phyloP scores from a whole-genome alignment of 129 eudicot genomes.

The Lactuca saligna region DNA sequence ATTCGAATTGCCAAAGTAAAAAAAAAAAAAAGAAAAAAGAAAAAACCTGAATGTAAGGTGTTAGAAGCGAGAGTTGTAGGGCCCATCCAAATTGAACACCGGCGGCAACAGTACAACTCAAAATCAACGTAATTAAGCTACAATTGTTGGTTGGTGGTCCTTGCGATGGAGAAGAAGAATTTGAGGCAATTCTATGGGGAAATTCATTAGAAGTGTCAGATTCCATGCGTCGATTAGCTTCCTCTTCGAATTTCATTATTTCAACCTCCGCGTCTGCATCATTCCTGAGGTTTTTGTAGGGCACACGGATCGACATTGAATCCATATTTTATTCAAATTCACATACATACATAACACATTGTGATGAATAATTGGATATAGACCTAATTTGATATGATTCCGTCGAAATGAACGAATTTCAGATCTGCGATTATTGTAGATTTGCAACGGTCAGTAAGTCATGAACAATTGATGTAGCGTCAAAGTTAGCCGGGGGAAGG shows the following conservation, averaged over 20 bases:
- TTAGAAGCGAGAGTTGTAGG: slow-evolving; percentile 85
- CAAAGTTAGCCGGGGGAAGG: slow-evolving; percentile 9
- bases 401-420: slow-evolving; percentile 4
- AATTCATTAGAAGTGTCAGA: slow-evolving; percentile 16
- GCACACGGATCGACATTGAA: slow-evolving; percentile 67
- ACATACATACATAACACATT: slow-evolving; percentile 4
- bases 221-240: slow-evolving; percentile 12
- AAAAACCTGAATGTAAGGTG: slow-evolving; percentile 87
- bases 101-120: slow-evolving; percentile 90
- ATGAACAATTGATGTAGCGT: slow-evolving; percentile 7
- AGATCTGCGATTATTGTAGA: slow-evolving; percentile 9
- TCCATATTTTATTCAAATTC: slow-evolving; percentile 47
- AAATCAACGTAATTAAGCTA: slow-evolving; percentile 56
- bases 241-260: slow-evolving; percentile 43
- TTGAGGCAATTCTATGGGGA: slow-evolving; percentile 29
- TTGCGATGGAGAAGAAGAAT: slow-evolving; percentile 24
- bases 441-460: slow-evolving; percentile 13
- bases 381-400: slow-evolving; percentile 3
- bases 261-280: slow-evolving; percentile 53
- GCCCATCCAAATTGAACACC: slow-evolving; percentile 99
- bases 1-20: neutral
- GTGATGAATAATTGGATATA: neutral
- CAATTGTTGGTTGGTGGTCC: slow-evolving; percentile 26
- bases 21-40: neutral
- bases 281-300: slow-evolving; percentile 66